Conservation (phyloP, 164 flowering plant genomes). For the Umbellularia californica region DNA sequence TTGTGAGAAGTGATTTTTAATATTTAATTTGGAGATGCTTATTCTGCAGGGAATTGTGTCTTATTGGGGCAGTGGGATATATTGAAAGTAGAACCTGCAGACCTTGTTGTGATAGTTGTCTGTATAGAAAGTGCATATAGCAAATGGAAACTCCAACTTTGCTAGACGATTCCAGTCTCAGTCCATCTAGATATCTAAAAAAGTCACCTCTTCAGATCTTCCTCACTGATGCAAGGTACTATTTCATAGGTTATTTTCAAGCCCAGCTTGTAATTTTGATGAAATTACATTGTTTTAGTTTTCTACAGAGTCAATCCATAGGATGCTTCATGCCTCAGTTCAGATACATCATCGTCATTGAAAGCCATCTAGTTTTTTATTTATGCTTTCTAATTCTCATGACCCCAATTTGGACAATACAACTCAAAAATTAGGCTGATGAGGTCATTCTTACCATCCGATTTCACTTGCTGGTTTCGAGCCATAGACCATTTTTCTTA, state of each 20-base stretch:
- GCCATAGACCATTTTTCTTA: too few relatives aligned
- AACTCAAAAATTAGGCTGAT: too few relatives aligned
- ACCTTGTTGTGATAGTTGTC: background rate
- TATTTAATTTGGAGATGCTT: background rate
- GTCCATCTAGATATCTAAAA: constrained; percentile 9
- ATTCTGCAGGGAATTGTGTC: background rate
- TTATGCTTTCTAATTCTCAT: too few relatives aligned
- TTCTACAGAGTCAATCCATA: too few relatives aligned
- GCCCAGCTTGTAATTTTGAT: too few relatives aligned
- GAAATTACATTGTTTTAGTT: too few relatives aligned
- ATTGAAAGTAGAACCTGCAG: background rate
- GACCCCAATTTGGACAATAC: too few relatives aligned
- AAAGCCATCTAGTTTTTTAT: too few relatives aligned
- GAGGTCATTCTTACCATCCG: too few relatives aligned
- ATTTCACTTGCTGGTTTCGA: too few relatives aligned
- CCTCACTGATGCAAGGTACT: constrained; percentile 44
- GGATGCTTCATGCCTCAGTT: too few relatives aligned
- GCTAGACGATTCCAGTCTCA: constrained; percentile 25
- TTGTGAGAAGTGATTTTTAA: background rate
- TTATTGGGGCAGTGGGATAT: background rate
- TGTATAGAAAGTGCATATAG: background rate
- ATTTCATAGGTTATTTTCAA: background rate
- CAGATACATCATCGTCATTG: too few relatives aligned
- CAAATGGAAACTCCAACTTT: constrained; percentile 1
- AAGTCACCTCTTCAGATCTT: constrained; percentile 29